phyloP scores from a whole-genome alignment of 176 grass and related monocot genomes.

The Melocanna baccifera region DNA sequence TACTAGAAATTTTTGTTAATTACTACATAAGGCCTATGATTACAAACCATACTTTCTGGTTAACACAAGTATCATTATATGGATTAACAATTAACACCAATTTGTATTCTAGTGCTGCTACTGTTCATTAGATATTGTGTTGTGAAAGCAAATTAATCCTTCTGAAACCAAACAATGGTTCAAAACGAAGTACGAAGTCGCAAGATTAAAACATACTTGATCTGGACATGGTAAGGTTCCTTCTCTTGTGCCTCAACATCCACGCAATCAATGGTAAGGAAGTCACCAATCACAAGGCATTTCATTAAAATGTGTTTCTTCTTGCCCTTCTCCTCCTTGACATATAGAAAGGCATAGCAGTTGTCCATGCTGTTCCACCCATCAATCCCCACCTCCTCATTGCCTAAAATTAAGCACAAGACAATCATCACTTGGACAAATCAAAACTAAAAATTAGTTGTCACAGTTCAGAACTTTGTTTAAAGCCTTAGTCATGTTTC shows the following conservation, averaged over 20 bases:
- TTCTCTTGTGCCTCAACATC: constrained; percentile 48
- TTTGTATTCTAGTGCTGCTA: neutral
- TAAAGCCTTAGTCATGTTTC: neutral
- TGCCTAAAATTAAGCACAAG: constrained; percentile 15
- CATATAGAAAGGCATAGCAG: constrained; percentile 68
- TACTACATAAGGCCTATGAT: neutral
- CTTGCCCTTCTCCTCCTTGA: constrained; percentile 60
- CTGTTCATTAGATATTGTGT: neutral
- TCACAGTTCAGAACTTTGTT: neutral
- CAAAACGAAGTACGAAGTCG: neutral
- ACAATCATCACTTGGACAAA: neutral
- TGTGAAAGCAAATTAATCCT: neutral
- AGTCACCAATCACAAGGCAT: constrained; percentile 62
- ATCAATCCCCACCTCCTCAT: constrained; percentile 69
- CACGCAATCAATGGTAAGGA: constrained; percentile 65
- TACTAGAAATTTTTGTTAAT: neutral
- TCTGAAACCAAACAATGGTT: neutral
- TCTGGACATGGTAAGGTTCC: constrained; percentile 54
- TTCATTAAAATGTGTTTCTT: constrained; percentile 64
- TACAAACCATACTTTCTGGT: neutral
- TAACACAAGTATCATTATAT: neutral
- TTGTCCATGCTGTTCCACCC: constrained; percentile 76
- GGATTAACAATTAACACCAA: neutral
- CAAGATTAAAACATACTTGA: constrained; percentile 54
- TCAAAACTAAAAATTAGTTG: constrained; percentile 8